These are phyloP conservation scores for Pyrenochaeta sp. DNA, from an alignment of 2,329 filamentous ascomycete species.

Conservation along the genomic window DNA sequence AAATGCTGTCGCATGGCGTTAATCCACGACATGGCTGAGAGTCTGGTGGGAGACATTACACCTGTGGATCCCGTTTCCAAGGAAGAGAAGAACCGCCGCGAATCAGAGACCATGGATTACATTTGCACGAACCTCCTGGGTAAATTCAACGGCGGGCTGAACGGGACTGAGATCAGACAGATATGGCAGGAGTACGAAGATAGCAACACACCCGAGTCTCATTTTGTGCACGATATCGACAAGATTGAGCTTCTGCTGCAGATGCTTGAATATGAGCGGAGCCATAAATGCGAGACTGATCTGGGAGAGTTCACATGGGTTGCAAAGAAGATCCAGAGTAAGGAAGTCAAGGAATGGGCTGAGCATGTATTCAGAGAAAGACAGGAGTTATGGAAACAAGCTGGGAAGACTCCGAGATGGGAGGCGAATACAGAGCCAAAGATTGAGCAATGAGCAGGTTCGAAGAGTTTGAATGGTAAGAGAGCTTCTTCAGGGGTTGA, in stretches of 20 bases:
- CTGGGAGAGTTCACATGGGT: constrained; percentile 89
- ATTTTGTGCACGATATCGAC: constrained; percentile 95
- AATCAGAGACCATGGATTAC: constrained; percentile 91
- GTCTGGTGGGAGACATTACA: constrained; percentile 95
- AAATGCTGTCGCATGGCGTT: constrained; percentile 96
- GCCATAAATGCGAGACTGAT: constrained; percentile 71
- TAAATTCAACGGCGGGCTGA: constrained; percentile 73
- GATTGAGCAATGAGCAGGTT: not conserved
- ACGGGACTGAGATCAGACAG: constrained; percentile 74
- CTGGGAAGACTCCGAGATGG: constrained; percentile 46
- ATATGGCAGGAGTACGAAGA: constrained; percentile 98
- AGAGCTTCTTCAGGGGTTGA: not conserved
- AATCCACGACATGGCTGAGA: constrained; percentile 97
- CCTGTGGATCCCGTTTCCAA: constrained; percentile 88
- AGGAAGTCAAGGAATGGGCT: constrained; percentile 84
- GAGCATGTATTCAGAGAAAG: constrained; percentile 79
- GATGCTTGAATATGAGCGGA: constrained; percentile 95
- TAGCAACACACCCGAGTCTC: constrained; percentile 79
- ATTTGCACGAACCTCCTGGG: constrained; percentile 77
- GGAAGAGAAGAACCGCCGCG: constrained; percentile 85
- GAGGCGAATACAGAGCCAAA: constrained; percentile 34
- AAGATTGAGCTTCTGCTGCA: constrained; percentile 95
- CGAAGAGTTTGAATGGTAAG: not conserved
- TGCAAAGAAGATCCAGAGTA: constrained; percentile 73
- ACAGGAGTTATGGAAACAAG: constrained; percentile 71